Percentiles rank a stretch among this genome's conserved stretches.
Evolutionary conservation across 495 filamentous ascomycete genomes (phyloP).

Genomic region (Aspergillus sclerotiicarbonarius): DNA sequence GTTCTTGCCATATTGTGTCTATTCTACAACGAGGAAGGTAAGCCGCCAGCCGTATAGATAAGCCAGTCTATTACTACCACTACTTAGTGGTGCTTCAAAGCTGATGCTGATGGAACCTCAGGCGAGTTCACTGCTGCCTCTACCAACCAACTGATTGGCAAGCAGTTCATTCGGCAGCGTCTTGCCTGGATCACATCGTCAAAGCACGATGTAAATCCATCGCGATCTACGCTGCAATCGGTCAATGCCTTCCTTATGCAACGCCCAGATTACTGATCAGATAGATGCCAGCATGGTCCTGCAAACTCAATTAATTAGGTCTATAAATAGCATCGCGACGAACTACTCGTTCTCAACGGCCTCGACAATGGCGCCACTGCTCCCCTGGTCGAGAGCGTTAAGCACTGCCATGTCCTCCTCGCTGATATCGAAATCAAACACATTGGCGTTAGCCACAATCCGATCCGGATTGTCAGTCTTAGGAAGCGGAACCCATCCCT

Average conservation of each 20-base stretch:
- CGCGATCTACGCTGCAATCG: conserved; percentile 75
- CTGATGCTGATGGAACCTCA: conserved; percentile 21
- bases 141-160: conserved; percentile 52
- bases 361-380: conserved; percentile 51
- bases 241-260: conserved; percentile 86
- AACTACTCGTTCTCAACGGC: conserved; percentile 47
- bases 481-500: conserved; percentile 70
- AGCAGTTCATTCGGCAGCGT: conserved; percentile 70
- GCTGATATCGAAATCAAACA: conserved; percentile 64
- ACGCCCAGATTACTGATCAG: conserved; percentile 35
- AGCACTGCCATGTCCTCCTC: conserved; percentile 61
- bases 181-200: conserved; percentile 76
- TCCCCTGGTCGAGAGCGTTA: conserved; percentile 65
- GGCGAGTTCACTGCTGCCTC: conserved; percentile 31
- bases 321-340: conserved; percentile 2
- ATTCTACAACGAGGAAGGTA: conserved; percentile 58
- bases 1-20: conserved; percentile 62
- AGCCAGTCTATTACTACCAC: background rate
- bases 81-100: background rate
- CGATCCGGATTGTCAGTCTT: conserved; percentile 66
- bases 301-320: conserved; percentile 8
- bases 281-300: background rate
- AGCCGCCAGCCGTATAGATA: conserved; percentile 3
- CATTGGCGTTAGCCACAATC: conserved; percentile 61
- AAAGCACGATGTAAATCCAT: conserved; percentile 73